Conservation (phyloP, 2,329 filamentous ascomycete genomes). For the Xylaria hypoxylon region DNA sequence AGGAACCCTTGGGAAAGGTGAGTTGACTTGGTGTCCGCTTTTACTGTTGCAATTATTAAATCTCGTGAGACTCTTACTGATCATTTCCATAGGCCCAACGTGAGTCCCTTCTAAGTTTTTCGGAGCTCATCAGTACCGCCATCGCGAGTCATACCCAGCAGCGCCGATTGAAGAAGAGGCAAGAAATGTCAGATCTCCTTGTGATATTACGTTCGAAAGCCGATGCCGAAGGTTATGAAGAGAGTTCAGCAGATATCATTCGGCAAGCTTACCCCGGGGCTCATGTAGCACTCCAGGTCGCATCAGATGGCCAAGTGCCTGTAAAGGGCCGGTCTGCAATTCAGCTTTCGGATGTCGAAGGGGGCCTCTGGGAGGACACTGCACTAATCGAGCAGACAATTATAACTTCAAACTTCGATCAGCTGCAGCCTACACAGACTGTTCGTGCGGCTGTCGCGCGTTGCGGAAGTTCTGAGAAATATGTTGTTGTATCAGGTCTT, state of each 20-base stretch:
- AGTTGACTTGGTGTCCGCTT: neutral
- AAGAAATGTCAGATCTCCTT: constrained; percentile 29
- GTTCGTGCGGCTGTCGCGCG: constrained; percentile 29
- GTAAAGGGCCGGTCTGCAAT: constrained; percentile 21
- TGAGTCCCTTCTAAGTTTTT: constrained; percentile 23
- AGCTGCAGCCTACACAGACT: constrained; percentile 23
- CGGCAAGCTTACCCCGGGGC: constrained; percentile 27
- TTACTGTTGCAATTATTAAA: neutral
- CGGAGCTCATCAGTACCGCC: constrained; percentile 29
- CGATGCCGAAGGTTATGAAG: constrained; percentile 27
- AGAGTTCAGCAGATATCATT: constrained; percentile 14
- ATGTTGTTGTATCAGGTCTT: constrained; percentile 30
- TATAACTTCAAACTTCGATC: constrained; percentile 25
- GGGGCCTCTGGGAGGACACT: constrained; percentile 33
- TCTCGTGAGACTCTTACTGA: neutral
- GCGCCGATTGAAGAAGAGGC: constrained; percentile 22
- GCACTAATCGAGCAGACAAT: constrained; percentile 31
- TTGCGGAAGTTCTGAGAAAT: constrained; percentile 29
- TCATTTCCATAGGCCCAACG: constrained; percentile 14
- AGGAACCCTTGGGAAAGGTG: constrained; percentile 25
- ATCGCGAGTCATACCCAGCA: constrained; percentile 27
- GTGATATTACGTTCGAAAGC: neutral
- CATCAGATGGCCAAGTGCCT: constrained; percentile 15
- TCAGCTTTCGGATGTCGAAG: constrained; percentile 24
- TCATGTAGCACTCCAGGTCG: constrained; percentile 20